Evolutionary conservation across 1,284 basidiomycete species (phyloP), one percentile per base, ranked within the genome.

Genomic region (Ustilago trichophora): DNA sequence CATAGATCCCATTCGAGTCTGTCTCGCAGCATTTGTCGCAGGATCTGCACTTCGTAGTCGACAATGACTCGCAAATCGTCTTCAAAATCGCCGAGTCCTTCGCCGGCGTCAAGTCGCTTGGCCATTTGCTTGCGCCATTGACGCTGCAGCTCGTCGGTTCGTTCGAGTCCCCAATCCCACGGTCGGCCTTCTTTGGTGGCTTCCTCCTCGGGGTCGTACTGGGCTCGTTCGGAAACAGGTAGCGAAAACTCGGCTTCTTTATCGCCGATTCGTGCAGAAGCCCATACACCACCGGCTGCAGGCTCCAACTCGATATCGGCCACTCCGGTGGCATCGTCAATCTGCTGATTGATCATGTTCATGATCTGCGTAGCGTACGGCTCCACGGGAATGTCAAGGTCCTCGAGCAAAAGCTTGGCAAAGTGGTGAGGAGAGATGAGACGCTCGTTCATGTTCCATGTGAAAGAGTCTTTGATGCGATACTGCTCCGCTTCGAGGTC

Each of bases 1-100:
- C 92, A 87, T 7, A 98, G 86, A 82, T 98, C 95, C 96, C 96
- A 98, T 83, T 98, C 96, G 74, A 98, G 91, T 69, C 94, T 91
- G 83, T 98, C 95, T 54, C 90, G 86, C 1, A 98, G 86, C 81
- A 95, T 91, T 80, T 93, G 86, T 16, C 90, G 91, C 40, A 90
- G 90, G 78, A 98, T 91, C 82, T 98, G 95, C n/a, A 98, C 92
- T 83, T 98, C 94, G 81, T 98, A 92, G 13, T 77, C 76, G 11
- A 80, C 71, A 38, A 76, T 76, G 32, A 79, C 78, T 10, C 77
- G 60, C 36, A 80, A 31, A 38, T 78, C 78, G 27, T 78, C 78
- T 52, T 80, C 77, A 15, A 55, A 64, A 8, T 73, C 73, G 29
- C 65, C 67, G n/a, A 76, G 45, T n/a, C 54, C 56, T n/a, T 53